Evolutionary conservation across 2,329 filamentous ascomycete species (phyloP).

Genomic region (Cordyceps militaris): DNA sequence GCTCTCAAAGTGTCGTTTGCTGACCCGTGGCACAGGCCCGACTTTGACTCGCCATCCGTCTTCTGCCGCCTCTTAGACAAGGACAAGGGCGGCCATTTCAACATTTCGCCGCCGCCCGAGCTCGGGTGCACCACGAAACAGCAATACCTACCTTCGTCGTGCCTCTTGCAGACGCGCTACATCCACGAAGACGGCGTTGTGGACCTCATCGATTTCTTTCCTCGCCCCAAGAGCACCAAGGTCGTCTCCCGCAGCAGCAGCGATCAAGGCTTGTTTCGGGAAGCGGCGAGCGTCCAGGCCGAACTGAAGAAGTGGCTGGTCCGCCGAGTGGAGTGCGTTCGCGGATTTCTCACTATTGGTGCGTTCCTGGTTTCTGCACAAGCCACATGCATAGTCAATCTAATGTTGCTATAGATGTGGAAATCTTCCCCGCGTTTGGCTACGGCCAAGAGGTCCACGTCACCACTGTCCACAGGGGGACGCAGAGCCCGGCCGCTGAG

Average conservation of each 20-base stretch:
- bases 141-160: slow-evolving; percentile 68
- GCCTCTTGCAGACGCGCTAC: slow-evolving; percentile 70
- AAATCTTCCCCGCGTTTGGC: slow-evolving; percentile 66
- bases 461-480: slow-evolving; percentile 45
- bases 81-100: slow-evolving; percentile 67
- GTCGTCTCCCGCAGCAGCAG: slow-evolving; percentile 41
- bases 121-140: slow-evolving; percentile 63
- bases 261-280: slow-evolving; percentile 43
- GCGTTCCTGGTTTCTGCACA: slow-evolving; percentile 11
- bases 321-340: slow-evolving; percentile 64
- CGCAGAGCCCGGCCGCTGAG: slow-evolving; percentile 30
- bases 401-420: slow-evolving; percentile 41
- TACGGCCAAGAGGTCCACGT: slow-evolving; percentile 59
- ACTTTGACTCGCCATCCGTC: slow-evolving; percentile 70
- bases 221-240: slow-evolving; percentile 54
- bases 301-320: slow-evolving; percentile 66
- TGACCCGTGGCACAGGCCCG: slow-evolving; percentile 47
- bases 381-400: slow-evolving; percentile 4
- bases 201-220: slow-evolving; percentile 69
- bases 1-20: not conserved
- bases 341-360: slow-evolving; percentile 57
- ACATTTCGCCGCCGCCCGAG: slow-evolving; percentile 49
- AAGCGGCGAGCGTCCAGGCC: slow-evolving; percentile 47
- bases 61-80: slow-evolving; percentile 71
- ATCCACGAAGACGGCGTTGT: slow-evolving; percentile 69